Percentiles rank a stretch among this genome's conserved stretches.
Conservation (phyloP, 2,329 filamentous ascomycete species). For the Phoma sp. region DNA sequence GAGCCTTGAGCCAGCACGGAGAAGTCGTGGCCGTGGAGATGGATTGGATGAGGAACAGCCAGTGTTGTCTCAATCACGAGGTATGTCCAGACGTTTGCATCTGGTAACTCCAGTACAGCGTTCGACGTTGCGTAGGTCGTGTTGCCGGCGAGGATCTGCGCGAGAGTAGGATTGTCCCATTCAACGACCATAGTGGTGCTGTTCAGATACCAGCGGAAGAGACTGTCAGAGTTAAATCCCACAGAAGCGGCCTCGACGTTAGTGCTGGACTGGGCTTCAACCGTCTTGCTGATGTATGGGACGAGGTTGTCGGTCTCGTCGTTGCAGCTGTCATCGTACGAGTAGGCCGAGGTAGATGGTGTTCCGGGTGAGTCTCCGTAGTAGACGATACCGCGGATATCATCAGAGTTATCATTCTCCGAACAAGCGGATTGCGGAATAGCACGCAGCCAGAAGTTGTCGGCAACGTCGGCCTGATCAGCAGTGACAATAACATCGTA, state of each 20-base stretch:
- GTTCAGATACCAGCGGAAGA: slow-evolving; percentile 52
- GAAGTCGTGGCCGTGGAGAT: slow-evolving; percentile 45
- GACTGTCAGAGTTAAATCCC: slow-evolving; percentile 38
- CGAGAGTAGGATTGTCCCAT: slow-evolving; percentile 49
- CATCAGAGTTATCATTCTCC: slow-evolving; percentile 38
- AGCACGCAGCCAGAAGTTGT: slow-evolving; percentile 47
- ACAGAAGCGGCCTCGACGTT: slow-evolving; percentile 39
- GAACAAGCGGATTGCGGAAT: slow-evolving; percentile 50
- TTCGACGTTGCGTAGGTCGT: slow-evolving; percentile 41
- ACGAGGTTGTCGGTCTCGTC: slow-evolving; percentile 43
- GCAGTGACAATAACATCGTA: slow-evolving; percentile 48
- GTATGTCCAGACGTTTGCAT: slow-evolving; percentile 47
- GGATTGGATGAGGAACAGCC: slow-evolving; percentile 41
- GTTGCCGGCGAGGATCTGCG: slow-evolving; percentile 42
- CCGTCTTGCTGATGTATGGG: slow-evolving; percentile 42
- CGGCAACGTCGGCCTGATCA: slow-evolving; percentile 30
- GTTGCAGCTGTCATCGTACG: slow-evolving; percentile 44
- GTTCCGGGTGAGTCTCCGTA: slow-evolving; percentile 33
- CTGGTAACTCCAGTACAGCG: slow-evolving; percentile 31
- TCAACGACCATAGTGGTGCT: slow-evolving; percentile 48
- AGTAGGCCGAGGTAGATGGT: slow-evolving; percentile 43
- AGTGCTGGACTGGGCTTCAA: slow-evolving; percentile 34
- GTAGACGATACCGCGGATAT: slow-evolving; percentile 50
- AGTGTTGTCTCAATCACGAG: slow-evolving; percentile 49
- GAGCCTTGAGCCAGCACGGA: slow-evolving; percentile 37